These are phyloP conservation scores for Russula vinacea DNA, from an alignment of 768 basidiomycete species.

Conservation along the genomic window DNA sequence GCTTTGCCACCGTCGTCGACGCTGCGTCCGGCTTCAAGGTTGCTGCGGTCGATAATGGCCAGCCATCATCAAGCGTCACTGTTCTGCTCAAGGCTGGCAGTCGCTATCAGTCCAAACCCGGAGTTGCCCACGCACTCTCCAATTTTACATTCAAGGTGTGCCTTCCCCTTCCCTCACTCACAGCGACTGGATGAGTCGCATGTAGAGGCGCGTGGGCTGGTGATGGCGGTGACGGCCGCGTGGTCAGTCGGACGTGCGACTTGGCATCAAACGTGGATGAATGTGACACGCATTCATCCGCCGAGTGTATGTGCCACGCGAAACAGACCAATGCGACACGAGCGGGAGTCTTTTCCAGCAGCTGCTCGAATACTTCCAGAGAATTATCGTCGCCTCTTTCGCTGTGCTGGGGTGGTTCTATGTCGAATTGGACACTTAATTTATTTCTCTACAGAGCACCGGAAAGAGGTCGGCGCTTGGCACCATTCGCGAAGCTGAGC, in stretches of 20 bases:
- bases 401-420: neutral
- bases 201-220: neutral
- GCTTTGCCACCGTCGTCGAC: constrained; percentile 82
- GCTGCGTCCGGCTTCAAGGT: constrained; percentile 74
- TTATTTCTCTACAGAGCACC: constrained; percentile 61
- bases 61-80: constrained; percentile 82
- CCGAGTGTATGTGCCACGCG: neutral
- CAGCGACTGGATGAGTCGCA: no score
- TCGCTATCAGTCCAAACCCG: constrained; percentile 83
- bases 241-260: constrained; percentile 1
- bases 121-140: constrained; percentile 91
- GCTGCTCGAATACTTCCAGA: neutral
- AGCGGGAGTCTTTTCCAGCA: neutral
- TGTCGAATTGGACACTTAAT: neutral
- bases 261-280: constrained; percentile 3
- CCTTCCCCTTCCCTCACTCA: constrained; percentile 12
- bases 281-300: neutral
- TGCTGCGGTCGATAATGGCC: constrained; percentile 76
- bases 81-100: constrained; percentile 91
- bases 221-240: neutral
- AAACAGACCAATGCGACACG: neutral
- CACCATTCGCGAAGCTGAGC: constrained; percentile 87
- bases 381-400: neutral
- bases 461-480: constrained; percentile 82
- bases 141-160: constrained; percentile 98